Conservation (phyloP, 495 filamentous ascomycete genomes). For the Xylaria venustula region DNA sequence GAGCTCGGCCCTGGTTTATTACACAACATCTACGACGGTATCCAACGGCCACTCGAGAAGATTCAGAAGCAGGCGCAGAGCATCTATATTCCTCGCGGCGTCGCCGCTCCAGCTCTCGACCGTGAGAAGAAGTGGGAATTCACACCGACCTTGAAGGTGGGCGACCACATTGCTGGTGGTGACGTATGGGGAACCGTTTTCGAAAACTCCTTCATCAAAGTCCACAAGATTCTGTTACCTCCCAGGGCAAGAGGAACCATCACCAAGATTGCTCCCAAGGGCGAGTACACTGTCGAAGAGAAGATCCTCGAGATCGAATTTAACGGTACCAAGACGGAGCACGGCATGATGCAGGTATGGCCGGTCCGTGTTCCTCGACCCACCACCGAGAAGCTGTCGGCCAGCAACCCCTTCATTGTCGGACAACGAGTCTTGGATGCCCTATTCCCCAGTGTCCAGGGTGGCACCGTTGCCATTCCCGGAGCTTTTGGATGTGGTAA, state of each 20-base stretch:
- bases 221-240: constrained; percentile 94
- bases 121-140: constrained; percentile 94
- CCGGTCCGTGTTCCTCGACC: constrained; percentile 96
- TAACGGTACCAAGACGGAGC: constrained; percentile 88
- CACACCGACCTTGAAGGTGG: constrained; percentile 84
- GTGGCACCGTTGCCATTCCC: constrained; percentile 95
- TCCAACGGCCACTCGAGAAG: constrained; percentile 86
- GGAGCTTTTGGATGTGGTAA: constrained; percentile 99
- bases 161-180: constrained; percentile 94
- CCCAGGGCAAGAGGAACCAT: constrained; percentile 89
- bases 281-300: constrained; percentile 90
- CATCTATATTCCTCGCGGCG: constrained; percentile 97
- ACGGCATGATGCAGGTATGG: constrained; percentile 98
- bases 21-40: constrained; percentile 99
- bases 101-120: constrained; percentile 82
- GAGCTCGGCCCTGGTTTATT: constrained; percentile 96
- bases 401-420: constrained; percentile 87
- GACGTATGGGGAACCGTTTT: constrained; percentile 92
- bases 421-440: constrained; percentile 95
- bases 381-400: constrained; percentile 82
- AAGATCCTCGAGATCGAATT: constrained; percentile 97
- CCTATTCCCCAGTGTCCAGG: constrained; percentile 96
- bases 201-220: constrained; percentile 92
- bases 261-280: constrained; percentile 81
- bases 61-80: constrained; percentile 75